Conservation (phyloP, 495 filamentous ascomycete species). For the Trichoderma parareesei region DNA sequence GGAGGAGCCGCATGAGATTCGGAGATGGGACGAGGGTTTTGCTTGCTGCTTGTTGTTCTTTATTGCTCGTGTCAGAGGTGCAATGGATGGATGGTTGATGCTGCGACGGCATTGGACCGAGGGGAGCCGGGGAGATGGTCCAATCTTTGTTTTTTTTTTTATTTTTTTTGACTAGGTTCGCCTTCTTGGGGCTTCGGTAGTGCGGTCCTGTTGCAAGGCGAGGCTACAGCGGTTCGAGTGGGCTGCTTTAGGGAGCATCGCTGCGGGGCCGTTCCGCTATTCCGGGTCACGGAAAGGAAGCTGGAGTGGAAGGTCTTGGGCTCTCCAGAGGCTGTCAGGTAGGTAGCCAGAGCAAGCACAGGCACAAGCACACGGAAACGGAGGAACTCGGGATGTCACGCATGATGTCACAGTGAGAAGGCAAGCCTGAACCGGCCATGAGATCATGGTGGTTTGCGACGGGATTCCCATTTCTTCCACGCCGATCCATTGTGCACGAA, state of each 20-base stretch:
- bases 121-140: background rate
- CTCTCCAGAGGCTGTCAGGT: background rate
- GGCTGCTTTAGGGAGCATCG: background rate
- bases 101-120: background rate
- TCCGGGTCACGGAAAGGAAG: background rate
- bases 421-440: background rate
- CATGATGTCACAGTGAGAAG: background rate
- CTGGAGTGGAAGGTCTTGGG: background rate
- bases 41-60: background rate
- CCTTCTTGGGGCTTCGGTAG: background rate
- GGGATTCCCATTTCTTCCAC: background rate
- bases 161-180: background rate
- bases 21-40: background rate
- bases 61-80: background rate
- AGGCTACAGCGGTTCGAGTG: background rate
- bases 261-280: conserved; percentile 9
- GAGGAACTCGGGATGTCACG: too few species aligned
- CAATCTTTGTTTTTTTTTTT: background rate
- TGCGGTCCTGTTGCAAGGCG: background rate
- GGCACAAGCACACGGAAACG: background rate
- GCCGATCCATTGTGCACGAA: background rate
- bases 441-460: background rate
- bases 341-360: background rate
- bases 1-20: conserved; percentile 7
- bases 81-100: too few species aligned